These are phyloP conservation scores for Fusarium musae DNA, from an alignment of 2,329 filamentous ascomycete species.

Conservation along the genomic window DNA sequence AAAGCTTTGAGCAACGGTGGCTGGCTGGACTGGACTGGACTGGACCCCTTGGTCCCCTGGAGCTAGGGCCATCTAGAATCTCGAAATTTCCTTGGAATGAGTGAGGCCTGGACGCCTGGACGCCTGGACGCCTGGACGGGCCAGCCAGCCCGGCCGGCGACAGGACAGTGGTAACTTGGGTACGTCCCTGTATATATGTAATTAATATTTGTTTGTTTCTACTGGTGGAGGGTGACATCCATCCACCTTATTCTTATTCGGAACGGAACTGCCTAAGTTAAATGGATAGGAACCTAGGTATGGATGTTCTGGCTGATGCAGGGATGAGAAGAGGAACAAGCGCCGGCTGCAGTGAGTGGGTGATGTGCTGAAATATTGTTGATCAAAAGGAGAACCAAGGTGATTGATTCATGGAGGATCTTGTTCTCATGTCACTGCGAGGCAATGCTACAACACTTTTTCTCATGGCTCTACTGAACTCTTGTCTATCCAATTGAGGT, in stretches of 20 bases:
- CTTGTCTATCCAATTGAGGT: neutral
- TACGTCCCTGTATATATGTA: neutral
- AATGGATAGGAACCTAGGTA: neutral
- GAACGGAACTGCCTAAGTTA: neutral
- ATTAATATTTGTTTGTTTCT: neutral
- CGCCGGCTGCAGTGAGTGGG: neutral
- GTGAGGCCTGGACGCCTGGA: too few species aligned
- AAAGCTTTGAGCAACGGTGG: conserved; percentile 33
- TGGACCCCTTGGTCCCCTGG: conserved; percentile 26
- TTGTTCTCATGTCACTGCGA: neutral
- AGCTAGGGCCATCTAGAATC: conserved; percentile 30
- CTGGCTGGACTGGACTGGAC: neutral
- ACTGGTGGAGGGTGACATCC: conserved; percentile 27
- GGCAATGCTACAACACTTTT: neutral
- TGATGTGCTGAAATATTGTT: neutral
- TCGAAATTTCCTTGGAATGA: conserved; percentile 26
- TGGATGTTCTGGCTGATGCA: conserved; percentile 5
- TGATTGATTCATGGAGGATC: neutral
- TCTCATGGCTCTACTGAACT: neutral
- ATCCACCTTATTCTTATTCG: conserved; percentile 30
- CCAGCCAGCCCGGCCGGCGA: too few species aligned
- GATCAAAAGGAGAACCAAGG: neutral
- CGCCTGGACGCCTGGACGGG: too few species aligned
- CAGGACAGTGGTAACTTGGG: neutral
- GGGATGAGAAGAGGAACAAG: neutral